Base-by-base conservation (phyloP, 2,329 filamentous ascomycete genomes). In the Zymoseptoria brevis region DNA sequence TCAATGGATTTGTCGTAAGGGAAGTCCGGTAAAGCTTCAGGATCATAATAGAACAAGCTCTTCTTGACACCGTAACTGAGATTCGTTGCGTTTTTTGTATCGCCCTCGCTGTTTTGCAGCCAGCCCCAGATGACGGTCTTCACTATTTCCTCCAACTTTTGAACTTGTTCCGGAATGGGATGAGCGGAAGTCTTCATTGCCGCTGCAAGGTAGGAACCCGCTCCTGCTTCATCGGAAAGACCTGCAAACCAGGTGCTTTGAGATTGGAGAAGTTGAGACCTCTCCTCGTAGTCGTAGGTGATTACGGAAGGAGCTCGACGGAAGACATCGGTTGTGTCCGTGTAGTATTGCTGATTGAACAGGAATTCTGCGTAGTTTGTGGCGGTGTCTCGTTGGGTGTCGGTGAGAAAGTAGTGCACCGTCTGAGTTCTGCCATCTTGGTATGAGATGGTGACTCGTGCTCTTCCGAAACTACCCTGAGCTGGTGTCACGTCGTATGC, bases 161-260 rank as follows among this genome's bases (percentile, higher is more conserved):
- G 64, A 0, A 85, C 69, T 61, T 85, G 81, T 0, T 69, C 70
- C 0, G 77, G 73, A 8, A 76, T 69, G 0, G 83, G 82, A 35
- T 80, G 80, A 6, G 78, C 68, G 1, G 76, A 75, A 59, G 83
- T 80, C 69, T 86, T 85, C 72, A 82, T 77, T 1, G 77, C 72
- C 0, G 80, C 79, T 0, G 82, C 80, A 0, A 84, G 75, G 61
- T 79, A 84, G 0, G 81, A 78, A 1, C 82, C 82, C 0, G 80
- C 79, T 1, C 83, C 83, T 0, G 75, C 83, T 70, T 86, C 83
- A 58, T 85, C 83, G 57, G 81, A 84, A 0, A 86, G 74, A 0
- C 83, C 83, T 0, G 82, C 77, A 4, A 85, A 79, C 83, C 83
- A 85, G 6, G 78, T 81, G 1, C 83, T 76, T 0, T 74, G 58